Conservation (phyloP, 345 rosid genomes). For the Brassica nigra region DNA sequence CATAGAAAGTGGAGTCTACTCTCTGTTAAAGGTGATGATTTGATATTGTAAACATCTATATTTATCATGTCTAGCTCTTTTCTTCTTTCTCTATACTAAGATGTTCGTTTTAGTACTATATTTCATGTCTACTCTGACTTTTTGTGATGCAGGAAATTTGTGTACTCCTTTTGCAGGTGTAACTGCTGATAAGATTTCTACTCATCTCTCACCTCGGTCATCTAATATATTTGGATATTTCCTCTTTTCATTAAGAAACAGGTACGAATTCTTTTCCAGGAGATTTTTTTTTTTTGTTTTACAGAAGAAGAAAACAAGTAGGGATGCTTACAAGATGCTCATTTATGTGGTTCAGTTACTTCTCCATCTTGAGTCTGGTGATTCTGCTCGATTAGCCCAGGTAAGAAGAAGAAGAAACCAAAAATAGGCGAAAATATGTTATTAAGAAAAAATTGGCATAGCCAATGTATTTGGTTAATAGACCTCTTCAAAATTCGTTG, state of each 20-base stretch:
- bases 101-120: slow-evolving; percentile 12
- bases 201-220: slow-evolving; percentile 96
- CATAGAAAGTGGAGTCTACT: slow-evolving; percentile 87
- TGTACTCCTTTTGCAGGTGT: slow-evolving; percentile 66
- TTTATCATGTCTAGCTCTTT: too few relatives aligned
- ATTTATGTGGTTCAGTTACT: too few relatives aligned
- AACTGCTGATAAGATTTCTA: slow-evolving; percentile 64
- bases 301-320: neutral
- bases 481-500: too few relatives aligned
- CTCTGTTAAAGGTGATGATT: slow-evolving; percentile 73
- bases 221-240: slow-evolving; percentile 79
- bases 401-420: too few relatives aligned
- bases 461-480: too few relatives aligned
- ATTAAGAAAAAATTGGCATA: too few relatives aligned
- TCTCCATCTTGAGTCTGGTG: too few relatives aligned
- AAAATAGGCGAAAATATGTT: too few relatives aligned
- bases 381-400: too few relatives aligned
- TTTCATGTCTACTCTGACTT: slow-evolving; percentile 10
- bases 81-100: too few relatives aligned
- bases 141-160: slow-evolving; percentile 71
- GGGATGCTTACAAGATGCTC: slow-evolving; percentile 32
- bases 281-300: neutral
- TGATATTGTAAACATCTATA: slow-evolving; percentile 1
- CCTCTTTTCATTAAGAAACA: slow-evolving; percentile 71
- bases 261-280: slow-evolving; percentile 48